Conservation (phyloP, 768 basidiomycete species). For the Royoungia palumana region DNA sequence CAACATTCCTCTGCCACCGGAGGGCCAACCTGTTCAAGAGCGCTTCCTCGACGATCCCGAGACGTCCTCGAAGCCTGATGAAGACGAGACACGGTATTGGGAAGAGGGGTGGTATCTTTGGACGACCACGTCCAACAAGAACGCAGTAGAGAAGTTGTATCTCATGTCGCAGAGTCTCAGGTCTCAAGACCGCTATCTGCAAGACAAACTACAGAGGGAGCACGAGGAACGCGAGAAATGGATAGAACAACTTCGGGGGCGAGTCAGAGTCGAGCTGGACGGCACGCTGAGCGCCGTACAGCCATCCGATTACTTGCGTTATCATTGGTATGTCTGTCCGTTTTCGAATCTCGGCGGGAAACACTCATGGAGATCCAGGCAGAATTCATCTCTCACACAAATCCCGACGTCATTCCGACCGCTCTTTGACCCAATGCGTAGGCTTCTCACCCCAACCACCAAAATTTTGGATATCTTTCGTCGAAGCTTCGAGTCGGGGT, state of each 20-base stretch:
- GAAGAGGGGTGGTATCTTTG: conserved; percentile 76
- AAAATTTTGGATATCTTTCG: conserved; percentile 49
- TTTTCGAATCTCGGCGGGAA: neutral
- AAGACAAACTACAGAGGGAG: conserved; percentile 36
- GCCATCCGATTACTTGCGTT: conserved; percentile 20
- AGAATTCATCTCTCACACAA: conserved; percentile 51
- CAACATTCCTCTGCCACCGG: conserved; percentile 60
- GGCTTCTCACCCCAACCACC: conserved; percentile 55
- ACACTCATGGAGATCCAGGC: conserved; percentile 29
- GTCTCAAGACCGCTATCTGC: conserved; percentile 39
- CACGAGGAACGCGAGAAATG: conserved; percentile 52
- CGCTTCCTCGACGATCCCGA: conserved; percentile 13
- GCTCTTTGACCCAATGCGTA: conserved; percentile 48
- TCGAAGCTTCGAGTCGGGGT: conserved; percentile 55
- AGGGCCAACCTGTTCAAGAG: conserved; percentile 50
- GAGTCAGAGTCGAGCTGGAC: conserved; percentile 23
- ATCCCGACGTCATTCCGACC: conserved; percentile 57
- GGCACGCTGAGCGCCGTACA: conserved; percentile 28
- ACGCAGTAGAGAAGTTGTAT: conserved; percentile 52
- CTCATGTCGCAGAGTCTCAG: conserved; percentile 57
- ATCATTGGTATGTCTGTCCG: conserved; percentile 39
- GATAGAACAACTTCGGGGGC: conserved; percentile 23
- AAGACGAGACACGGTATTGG: conserved; percentile 54
- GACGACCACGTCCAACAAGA: conserved; percentile 53
- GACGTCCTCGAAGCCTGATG: conserved; percentile 17